These are phyloP conservation scores for Kwoniella shandongensis DNA, from an alignment of 768 basidiomycete species.

Conservation along the genomic window DNA sequence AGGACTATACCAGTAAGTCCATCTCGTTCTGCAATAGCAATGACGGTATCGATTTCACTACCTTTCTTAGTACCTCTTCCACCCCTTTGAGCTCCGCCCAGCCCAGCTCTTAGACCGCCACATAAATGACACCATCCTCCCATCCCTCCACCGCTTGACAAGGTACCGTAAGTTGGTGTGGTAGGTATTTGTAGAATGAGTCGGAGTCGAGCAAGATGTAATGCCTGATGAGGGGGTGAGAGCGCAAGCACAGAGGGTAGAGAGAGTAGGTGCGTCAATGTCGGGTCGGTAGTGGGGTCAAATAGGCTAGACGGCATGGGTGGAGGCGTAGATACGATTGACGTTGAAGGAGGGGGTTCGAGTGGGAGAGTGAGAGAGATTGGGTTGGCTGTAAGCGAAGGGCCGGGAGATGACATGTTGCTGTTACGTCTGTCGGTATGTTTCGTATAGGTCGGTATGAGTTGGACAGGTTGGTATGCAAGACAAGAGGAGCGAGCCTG, in stretches of 20 bases:
- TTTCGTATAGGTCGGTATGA: no score
- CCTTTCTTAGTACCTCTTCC: no score
- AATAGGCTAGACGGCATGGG: no score
- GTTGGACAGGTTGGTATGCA: background rate
- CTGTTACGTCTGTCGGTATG: no score
- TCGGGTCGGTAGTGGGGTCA: conserved; percentile 8
- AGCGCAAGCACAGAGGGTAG: conserved; percentile 33
- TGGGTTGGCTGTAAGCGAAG: background rate
- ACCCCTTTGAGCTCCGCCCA: conserved; percentile 16
- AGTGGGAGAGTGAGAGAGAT: background rate
- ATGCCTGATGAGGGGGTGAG: conserved; percentile 35
- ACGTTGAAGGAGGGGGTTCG: background rate
- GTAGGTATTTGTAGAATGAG: conserved; percentile 21
- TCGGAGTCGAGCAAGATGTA: conserved; percentile 39
- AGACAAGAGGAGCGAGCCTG: no score
- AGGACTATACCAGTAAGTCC: no score
- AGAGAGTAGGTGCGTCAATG: conserved; percentile 25
- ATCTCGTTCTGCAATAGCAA: no score
- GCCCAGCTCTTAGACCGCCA: conserved; percentile 26
- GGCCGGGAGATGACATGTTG: background rate
- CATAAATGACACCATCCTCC: conserved; percentile 36
- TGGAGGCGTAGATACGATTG: background rate
- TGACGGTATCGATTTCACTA: no score
- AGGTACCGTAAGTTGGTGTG: background rate
- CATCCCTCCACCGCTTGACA: background rate